Conservation (phyloP, 2,329 filamentous ascomycete species). For the Stagonosporopsis rhizophila region DNA sequence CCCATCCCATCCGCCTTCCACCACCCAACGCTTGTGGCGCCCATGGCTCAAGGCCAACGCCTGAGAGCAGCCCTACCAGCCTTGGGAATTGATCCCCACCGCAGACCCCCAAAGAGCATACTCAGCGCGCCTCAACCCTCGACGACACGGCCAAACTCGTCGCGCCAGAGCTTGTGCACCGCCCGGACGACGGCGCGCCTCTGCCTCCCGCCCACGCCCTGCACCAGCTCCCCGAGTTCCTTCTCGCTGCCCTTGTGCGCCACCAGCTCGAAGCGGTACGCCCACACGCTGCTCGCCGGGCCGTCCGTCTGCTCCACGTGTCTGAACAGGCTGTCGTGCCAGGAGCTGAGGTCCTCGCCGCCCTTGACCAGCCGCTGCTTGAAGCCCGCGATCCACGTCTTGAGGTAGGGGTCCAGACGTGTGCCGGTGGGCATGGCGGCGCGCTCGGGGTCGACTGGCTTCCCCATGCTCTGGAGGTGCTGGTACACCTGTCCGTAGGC, state of each 20-base stretch:
- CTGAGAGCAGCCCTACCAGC: no score
- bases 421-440: neutral
- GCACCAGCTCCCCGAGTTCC: neutral
- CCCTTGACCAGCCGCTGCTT: neutral
- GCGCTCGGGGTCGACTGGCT: neutral
- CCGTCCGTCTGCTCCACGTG: neutral
- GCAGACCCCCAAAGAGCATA: neutral
- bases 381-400: neutral
- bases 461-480: neutral
- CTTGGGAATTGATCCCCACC: no score
- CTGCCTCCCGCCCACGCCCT: neutral
- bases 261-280: neutral
- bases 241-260: neutral
- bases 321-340: neutral
- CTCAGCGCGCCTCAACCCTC: neutral
- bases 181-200: neutral
- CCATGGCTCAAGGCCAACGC: neutral
- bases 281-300: neutral
- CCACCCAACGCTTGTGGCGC: no score
- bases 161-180: neutral
- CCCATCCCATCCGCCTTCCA: no score
- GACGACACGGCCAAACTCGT: neutral
- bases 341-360: neutral
- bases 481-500: neutral
- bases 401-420: neutral